Evolutionary conservation across 441 rosid species (phyloP), one percentile per base, ranked within the genome.

Genomic region (Pelargonium fulgidum): DNA sequence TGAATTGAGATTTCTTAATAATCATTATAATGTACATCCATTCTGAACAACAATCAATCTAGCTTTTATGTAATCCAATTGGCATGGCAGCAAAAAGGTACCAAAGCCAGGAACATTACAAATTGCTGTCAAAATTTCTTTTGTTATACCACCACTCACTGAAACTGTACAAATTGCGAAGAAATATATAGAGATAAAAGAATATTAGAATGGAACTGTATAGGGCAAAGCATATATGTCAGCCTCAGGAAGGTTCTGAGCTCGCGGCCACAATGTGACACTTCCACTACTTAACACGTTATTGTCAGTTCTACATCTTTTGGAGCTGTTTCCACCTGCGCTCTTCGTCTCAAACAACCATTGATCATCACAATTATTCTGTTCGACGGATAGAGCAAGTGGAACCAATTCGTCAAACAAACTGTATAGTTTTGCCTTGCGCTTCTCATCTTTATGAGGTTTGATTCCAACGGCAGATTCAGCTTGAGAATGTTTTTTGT

Each of bases 201-300:
- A 14, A 10, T 26, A 58, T 75, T 65, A 93, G 44, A 88, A 89
- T 1, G 89, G 92, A 42, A 87, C 69, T 0, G 95, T 69, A 5
- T 77, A 91, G 0, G 99, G 96, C 72, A 93, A 74, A 0, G 93
- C 83, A 45, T 71, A 78, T 10, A 89, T 61, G 63, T 80, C 90
- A 0, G 70, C 88, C 14, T 74, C 81, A 0, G 80, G 47, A 69
- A 88, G 14, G 80, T 44, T 69, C 7, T 66, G 77, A 13, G 90
- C 91, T 3, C 44, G 44, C 0, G 88, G 88, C 71, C 79, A 80
- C 68, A 70, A 61, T 1, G 56, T 16, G 52, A 67, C 66, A 10
- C 64, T 65, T 11, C 11, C 66, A 22, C 6, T 8, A 41, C 69
- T 59, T 22, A 54, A 59, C 10, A 36, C 69, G 12, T 65, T 70